These are phyloP conservation scores for Auriscalpium orientale DNA, from an alignment of 768 basidiomycete species.

Conservation along the genomic window DNA sequence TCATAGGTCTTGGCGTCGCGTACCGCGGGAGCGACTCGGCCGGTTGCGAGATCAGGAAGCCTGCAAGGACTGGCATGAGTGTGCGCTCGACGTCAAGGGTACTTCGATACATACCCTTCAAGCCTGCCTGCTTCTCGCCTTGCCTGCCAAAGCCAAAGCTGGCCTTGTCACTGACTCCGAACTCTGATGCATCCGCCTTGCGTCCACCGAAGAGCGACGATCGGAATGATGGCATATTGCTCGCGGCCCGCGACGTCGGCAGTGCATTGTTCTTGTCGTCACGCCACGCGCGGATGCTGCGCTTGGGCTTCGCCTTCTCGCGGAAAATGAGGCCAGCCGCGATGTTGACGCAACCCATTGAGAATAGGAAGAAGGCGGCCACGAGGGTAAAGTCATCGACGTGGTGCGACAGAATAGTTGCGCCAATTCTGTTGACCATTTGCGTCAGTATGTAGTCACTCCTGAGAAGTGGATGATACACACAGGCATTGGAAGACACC, in stretches of 20 bases:
- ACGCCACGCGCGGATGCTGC: slow-evolving; percentile 60
- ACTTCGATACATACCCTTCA: slow-evolving; percentile 39
- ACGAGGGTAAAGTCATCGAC: slow-evolving; percentile 88
- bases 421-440: slow-evolving; percentile 30
- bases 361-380: slow-evolving; percentile 86
- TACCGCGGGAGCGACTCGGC: slow-evolving; percentile 50
- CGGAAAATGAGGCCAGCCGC: slow-evolving; percentile 70
- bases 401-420: slow-evolving; percentile 47
- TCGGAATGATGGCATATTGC: slow-evolving; percentile 27
- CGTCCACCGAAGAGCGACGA: slow-evolving; percentile 13
- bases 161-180: slow-evolving; percentile 23
- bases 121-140: slow-evolving; percentile 68
- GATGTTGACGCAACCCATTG: slow-evolving; percentile 85
- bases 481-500: slow-evolving; percentile 84
- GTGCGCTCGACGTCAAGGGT: neutral
- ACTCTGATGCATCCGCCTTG: slow-evolving; percentile 6
- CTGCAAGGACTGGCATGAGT: slow-evolving; percentile 21
- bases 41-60: slow-evolving; percentile 52
- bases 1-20: slow-evolving; percentile 25
- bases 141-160: slow-evolving; percentile 76
- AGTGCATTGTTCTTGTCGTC: slow-evolving; percentile 43
- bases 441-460: neutral
- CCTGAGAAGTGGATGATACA: slow-evolving; percentile 21
- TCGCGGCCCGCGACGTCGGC: slow-evolving; percentile 25
- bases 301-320: slow-evolving; percentile 49